These are phyloP conservation scores for Penicillium salamii DNA, from an alignment of 495 filamentous ascomycete genomes.

Conservation along the genomic window DNA sequence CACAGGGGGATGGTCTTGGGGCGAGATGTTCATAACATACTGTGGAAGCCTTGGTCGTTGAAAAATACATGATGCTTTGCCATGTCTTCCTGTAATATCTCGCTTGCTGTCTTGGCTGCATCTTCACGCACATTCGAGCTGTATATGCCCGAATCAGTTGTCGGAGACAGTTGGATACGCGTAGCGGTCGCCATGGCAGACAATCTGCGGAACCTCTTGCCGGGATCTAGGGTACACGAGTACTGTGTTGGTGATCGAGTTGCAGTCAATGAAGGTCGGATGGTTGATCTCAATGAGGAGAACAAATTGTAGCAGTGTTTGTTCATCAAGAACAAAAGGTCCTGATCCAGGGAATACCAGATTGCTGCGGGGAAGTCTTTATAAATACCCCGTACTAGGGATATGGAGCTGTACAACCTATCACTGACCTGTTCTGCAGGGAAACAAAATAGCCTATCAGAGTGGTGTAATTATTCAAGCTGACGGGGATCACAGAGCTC, in stretches of 20 bases:
- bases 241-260: background rate
- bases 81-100: conserved; percentile 72
- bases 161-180: conserved; percentile 56
- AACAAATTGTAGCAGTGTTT: background rate
- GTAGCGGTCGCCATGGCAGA: conserved; percentile 59
- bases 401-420: background rate
- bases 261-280: background rate
- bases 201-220: background rate
- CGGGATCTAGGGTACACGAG: background rate
- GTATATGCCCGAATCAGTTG: conserved; percentile 56
- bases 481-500: background rate
- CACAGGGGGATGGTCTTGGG: background rate
- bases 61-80: conserved; percentile 77
- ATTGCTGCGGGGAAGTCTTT: background rate
- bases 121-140: conserved; percentile 51
- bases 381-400: background rate
- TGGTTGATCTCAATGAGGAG: background rate
- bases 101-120: conserved; percentile 55
- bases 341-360: too few species aligned
- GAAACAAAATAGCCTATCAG: conserved; percentile 16
- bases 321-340: too few species aligned
- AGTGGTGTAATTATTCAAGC: conserved; percentile 1
- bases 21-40: conserved; percentile 33
- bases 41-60: conserved; percentile 65
- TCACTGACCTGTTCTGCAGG: background rate